These are phyloP conservation scores for Zymoseptoria pseudotritici DNA, from an alignment of 2,329 filamentous ascomycete species.

Conservation along the genomic window DNA sequence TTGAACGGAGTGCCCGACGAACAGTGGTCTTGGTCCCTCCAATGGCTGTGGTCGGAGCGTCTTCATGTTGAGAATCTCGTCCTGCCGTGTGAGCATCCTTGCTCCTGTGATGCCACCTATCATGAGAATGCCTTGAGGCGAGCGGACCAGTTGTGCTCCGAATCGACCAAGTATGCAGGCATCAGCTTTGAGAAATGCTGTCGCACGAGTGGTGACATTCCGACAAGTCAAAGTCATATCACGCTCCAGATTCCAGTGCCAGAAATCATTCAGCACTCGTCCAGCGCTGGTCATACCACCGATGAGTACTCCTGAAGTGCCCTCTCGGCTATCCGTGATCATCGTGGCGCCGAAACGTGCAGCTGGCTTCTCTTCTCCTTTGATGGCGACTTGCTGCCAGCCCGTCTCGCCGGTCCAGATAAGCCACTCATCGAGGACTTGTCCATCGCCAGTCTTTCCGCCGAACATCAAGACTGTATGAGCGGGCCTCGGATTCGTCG, in stretches of 20 bases:
- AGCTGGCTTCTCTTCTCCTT: slow-evolving; percentile 30
- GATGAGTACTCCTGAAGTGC: slow-evolving; percentile 53
- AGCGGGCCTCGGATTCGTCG: slow-evolving; percentile 24
- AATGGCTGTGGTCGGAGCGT: slow-evolving; percentile 24
- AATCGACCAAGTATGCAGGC: slow-evolving; percentile 36
- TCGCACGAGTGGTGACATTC: slow-evolving; percentile 20
- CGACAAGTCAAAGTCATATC: slow-evolving; percentile 33
- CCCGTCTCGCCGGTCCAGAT: slow-evolving; percentile 43
- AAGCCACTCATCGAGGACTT: slow-evolving; percentile 36
- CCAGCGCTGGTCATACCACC: slow-evolving; percentile 66
- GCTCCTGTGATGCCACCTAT: slow-evolving; percentile 46
- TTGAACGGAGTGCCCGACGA: slow-evolving; percentile 60
- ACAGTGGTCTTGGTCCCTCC: slow-evolving; percentile 51
- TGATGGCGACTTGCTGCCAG: slow-evolving; percentile 42
- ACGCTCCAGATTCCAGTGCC: slow-evolving; percentile 50
- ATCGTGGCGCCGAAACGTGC: slow-evolving; percentile 53
- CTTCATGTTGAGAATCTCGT: slow-evolving; percentile 46
- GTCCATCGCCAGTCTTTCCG: slow-evolving; percentile 38
- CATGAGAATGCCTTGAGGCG: slow-evolving; percentile 41
- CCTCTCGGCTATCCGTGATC: slow-evolving; percentile 33
- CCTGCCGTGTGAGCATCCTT: slow-evolving; percentile 38
- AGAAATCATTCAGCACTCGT: slow-evolving; percentile 53
- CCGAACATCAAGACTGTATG: slow-evolving; percentile 39
- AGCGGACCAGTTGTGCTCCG: slow-evolving; percentile 45
- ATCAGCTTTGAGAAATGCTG: slow-evolving; percentile 20